phyloP scores from a whole-genome alignment of 192 early-diverging fungal genomes.

The Tieghemiomyces parasiticus region DNA sequence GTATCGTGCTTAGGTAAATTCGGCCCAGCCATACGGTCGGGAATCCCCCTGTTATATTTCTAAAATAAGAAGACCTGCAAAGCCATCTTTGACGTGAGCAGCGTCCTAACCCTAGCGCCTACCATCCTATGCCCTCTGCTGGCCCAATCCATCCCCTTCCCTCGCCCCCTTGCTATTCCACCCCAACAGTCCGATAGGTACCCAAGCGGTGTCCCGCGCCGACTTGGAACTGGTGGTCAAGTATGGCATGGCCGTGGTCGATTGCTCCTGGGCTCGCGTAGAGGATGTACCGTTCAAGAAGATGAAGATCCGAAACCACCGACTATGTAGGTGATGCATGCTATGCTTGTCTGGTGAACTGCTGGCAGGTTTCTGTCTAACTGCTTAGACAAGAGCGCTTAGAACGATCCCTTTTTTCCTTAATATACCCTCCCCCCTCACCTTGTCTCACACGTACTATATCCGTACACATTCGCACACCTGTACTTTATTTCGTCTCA shows the following conservation, averaged over 20 bases:
- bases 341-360: background rate
- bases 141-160: background rate
- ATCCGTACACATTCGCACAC: no score
- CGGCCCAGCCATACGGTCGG: background rate
- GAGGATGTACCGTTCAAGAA: constrained; percentile 89
- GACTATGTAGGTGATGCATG: constrained; percentile 43
- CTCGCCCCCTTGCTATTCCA: background rate
- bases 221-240: constrained; percentile 62
- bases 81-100: background rate
- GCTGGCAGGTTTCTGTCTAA: background rate
- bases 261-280: constrained; percentile 93
- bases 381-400: no score
- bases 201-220: constrained; percentile 72
- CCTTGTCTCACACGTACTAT: no score
- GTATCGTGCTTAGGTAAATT: constrained; percentile 64
- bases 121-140: background rate
- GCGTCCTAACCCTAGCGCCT: background rate
- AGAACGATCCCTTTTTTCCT: no score
- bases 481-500: background rate
- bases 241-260: constrained; percentile 80
- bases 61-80: background rate
- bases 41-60: background rate
- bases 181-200: constrained; percentile 54
- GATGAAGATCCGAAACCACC: constrained; percentile 69
- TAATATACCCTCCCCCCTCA: no score